These are phyloP conservation scores for Claviceps arundinis DNA, from an alignment of 2,329 filamentous ascomycete genomes.

Conservation along the genomic window DNA sequence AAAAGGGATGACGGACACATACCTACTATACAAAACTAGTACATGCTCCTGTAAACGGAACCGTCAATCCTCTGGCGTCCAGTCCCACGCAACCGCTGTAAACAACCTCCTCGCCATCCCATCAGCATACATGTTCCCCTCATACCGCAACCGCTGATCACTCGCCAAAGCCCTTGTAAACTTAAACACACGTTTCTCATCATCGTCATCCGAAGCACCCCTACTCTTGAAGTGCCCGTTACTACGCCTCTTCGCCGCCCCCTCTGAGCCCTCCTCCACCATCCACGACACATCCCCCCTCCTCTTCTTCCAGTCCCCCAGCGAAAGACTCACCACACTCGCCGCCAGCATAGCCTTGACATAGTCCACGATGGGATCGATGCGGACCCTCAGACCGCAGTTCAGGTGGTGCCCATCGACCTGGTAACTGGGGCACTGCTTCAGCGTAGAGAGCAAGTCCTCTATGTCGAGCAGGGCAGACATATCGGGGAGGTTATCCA, in stretches of 20 bases:
- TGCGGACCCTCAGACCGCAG: conserved; percentile 53
- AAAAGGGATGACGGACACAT: no score
- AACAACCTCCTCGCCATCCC: conserved; percentile 40
- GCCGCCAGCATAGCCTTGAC: conserved; percentile 44
- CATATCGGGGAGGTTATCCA: conserved; percentile 30
- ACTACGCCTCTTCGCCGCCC: not conserved
- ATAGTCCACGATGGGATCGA: conserved; percentile 53
- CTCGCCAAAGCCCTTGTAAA: conserved; percentile 38
- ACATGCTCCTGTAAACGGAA: no score
- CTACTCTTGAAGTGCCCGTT: not conserved
- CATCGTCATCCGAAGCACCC: conserved; percentile 6
- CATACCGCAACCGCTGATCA: conserved; percentile 36
- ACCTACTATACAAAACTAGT: no score
- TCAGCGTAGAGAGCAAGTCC: conserved; percentile 44
- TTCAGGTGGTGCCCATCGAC: conserved; percentile 61
- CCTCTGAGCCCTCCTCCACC: conserved; percentile 8
- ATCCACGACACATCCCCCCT: conserved; percentile 29
- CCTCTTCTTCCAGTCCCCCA: conserved; percentile 32
- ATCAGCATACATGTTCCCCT: conserved; percentile 36
- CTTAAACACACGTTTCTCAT: conserved; percentile 21
- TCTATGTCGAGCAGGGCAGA: conserved; percentile 49
- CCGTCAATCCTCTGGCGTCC: conserved; percentile 36
- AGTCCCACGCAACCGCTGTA: conserved; percentile 44
- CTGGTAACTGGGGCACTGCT: conserved; percentile 59
- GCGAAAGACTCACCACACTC: conserved; percentile 28